Evolutionary conservation across 208 protist species (phyloP).

Genomic region (Spongospora subterranea): DNA sequence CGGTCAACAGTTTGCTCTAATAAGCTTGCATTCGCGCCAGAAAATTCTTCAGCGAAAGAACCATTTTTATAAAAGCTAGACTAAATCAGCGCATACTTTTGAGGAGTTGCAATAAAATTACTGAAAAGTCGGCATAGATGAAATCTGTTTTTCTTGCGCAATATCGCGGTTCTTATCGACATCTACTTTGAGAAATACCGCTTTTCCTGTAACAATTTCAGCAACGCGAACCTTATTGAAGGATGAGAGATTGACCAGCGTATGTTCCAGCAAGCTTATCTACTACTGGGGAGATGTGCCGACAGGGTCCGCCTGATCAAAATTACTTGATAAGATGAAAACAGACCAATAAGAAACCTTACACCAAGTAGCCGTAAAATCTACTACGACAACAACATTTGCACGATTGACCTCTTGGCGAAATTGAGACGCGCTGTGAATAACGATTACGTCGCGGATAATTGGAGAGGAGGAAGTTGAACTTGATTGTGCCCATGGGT

Average conservation of each 20-base stretch:
- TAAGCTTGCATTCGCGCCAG: neutral
- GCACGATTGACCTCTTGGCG: neutral
- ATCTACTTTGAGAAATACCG: neutral
- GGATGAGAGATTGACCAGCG: neutral
- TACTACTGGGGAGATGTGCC: neutral
- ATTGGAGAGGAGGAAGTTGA: neutral
- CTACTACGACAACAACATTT: slow-evolving; percentile 13
- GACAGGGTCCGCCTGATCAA: slow-evolving; percentile 13
- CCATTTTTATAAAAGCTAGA: slow-evolving; percentile 38
- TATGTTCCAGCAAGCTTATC: neutral
- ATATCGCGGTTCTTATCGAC: slow-evolving; percentile 52
- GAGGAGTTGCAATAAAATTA: neutral
- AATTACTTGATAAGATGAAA: neutral
- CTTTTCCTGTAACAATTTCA: neutral
- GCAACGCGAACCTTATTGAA: slow-evolving; percentile 20
- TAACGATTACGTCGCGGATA: neutral
- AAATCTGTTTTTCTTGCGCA: neutral
- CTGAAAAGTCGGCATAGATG: slow-evolving; percentile 49
- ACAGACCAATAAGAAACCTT: no score
- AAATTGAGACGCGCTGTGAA: neutral
- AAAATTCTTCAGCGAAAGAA: neutral
- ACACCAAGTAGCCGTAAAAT: slow-evolving; percentile 49
- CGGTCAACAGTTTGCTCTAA: neutral
- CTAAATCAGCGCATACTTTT: neutral
- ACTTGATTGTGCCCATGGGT: neutral